Conservation (phyloP, 1,139 yeast species). For the Wickerhamomyces sp. region DNA sequence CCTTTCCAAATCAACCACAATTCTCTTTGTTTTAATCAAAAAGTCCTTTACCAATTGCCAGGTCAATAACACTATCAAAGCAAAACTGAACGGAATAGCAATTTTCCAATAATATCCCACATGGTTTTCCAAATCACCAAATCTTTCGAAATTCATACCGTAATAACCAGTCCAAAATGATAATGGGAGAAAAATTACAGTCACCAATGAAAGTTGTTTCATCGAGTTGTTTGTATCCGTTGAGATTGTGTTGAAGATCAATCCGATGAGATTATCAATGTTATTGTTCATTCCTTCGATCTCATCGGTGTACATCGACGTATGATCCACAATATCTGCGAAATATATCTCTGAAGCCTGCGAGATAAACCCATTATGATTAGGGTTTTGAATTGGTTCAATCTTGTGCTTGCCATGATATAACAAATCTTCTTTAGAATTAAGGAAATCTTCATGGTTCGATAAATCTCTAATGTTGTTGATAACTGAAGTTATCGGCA, state of each 20-base stretch:
- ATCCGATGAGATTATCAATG: conserved; percentile 41
- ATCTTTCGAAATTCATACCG: conserved; percentile 52
- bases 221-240: conserved; percentile 48
- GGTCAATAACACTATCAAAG: conserved; percentile 30
- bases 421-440: background rate
- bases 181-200: conserved; percentile 48
- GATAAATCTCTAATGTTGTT: conserved; percentile 38
- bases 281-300: conserved; percentile 45
- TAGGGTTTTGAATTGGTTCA: background rate
- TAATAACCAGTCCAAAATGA: conserved; percentile 53
- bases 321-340: conserved; percentile 50
- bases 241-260: conserved; percentile 48
- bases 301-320: conserved; percentile 43
- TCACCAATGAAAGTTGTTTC: conserved; percentile 43
- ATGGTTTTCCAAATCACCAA: conserved; percentile 38
- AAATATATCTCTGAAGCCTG: conserved; percentile 33
- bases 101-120: conserved; percentile 46
- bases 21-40: conserved; percentile 8
- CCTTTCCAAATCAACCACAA: conserved; percentile 1
- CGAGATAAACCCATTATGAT: conserved; percentile 9
- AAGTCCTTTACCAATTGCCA: conserved; percentile 19
- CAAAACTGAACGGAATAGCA: conserved; percentile 44
- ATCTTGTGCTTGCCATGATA: background rate
- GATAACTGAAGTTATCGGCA: conserved; percentile 40
- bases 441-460: conserved; percentile 1